phyloP scores from a whole-genome alignment of 2,329 filamentous ascomycete species.

The Clarireedia monteithiana region DNA sequence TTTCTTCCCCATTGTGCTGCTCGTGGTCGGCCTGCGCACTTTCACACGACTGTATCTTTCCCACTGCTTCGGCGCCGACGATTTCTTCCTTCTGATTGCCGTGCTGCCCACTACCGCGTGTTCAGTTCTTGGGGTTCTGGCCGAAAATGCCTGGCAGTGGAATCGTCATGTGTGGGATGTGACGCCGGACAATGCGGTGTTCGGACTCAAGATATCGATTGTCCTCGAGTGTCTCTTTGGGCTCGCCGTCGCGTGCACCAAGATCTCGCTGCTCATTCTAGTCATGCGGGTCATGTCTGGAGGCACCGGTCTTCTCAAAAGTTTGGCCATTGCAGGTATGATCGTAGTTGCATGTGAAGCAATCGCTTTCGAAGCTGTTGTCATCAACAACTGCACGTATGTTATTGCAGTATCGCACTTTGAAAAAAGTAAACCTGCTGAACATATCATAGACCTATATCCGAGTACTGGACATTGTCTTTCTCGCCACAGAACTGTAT shows the following conservation, averaged over 20 bases:
- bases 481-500: conserved; percentile 33
- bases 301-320: conserved; percentile 26
- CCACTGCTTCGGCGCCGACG: conserved; percentile 39
- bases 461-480: conserved; percentile 32
- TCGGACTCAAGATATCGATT: conserved; percentile 31
- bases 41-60: conserved; percentile 39
- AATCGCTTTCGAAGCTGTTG: conserved; percentile 28
- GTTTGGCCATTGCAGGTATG: conserved; percentile 26
- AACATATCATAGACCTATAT: conserved; percentile 28
- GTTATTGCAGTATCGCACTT: conserved; percentile 12
- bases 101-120: conserved; percentile 31
- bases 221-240: conserved; percentile 32
- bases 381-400: conserved; percentile 35
- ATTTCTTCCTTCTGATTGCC: conserved; percentile 36
- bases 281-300: conserved; percentile 31
- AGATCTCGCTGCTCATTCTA: conserved; percentile 30
- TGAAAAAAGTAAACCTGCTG: neutral
- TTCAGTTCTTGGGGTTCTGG: conserved; percentile 29
- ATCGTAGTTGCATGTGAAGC: conserved; percentile 27
- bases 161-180: conserved; percentile 37
- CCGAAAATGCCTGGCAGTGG: conserved; percentile 30
- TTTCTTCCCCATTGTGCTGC: conserved; percentile 32
- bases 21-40: conserved; percentile 36
- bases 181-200: conserved; percentile 23
- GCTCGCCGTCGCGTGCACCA: conserved; percentile 29